Evolutionary conservation across 1,284 basidiomycete species (phyloP), one percentile per base, ranked within the genome.

Genomic region (Rhodotorula sp.): DNA sequence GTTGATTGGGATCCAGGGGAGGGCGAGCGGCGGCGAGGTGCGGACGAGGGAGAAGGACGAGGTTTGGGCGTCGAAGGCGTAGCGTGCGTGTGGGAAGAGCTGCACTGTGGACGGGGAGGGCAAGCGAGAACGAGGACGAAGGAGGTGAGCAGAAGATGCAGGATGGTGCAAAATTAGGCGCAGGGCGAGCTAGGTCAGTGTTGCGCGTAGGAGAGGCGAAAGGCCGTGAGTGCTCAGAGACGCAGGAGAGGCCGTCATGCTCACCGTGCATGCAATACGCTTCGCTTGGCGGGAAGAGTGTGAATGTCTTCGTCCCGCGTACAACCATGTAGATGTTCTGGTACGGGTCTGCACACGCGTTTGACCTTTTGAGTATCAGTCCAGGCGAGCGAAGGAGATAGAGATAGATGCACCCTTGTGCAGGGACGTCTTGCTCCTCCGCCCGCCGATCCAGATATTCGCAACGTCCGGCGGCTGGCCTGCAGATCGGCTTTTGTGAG

Each of bases 321-420:
- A 94, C 83, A 39, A 97, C 91, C 19, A 89, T 87, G 81, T 96
- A 96, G 63, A 96, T 87, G 80, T 96, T 97, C 82, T 96, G 93
- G 78, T 94, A 96, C 2, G 91, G 91, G 81, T 94, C 91, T 92
- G 77, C 13, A 10, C 15, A 46, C 19, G 46, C 15, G 39, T 7
- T 27, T 36, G 59, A 12, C 37, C 4, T 19, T 12, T 15, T 27
- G 56, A 25, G 8, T 10, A 0, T 3, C 56, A 32, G 12, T 15
- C 9, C 13, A 25, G 12, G 6, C 8, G 46, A 17, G 12, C 37
- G n/a, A 19, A 46, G 21, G 7, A 39, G 29, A 48, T 41, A 56
- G 21, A 32, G 36, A 1, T 64, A 53, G 41, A 69, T 83, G 61
- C 77, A 91, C 91, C 92, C 78, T 87, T 90, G 80, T 97, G 94